Base-by-base conservation (phyloP, 2,329 filamentous ascomycete species). In the Magnaporthiopsis incrustans region DNA sequence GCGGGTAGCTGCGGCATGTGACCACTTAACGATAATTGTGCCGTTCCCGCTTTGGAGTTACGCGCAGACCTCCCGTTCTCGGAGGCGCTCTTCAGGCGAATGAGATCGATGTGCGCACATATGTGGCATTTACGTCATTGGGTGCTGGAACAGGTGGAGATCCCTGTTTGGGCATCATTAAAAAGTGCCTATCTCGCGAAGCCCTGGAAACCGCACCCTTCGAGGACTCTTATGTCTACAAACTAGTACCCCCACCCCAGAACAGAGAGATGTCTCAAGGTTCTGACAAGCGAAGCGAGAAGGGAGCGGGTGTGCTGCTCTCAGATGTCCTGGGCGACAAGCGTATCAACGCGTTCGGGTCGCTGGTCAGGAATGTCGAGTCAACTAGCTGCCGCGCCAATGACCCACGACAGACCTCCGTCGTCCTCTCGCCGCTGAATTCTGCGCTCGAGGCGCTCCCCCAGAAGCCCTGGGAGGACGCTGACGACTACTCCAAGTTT, bases 371-470 rank as follows among this genome's bases (percentile, higher is more conserved):
- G 65, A 89, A 94, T 72, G 86, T 93, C 70, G 83, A 87, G 60
- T 77, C 82, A n/a, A 82, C 93, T 26, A 83, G 86, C 12, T 77
- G 79, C 27, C 89, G 90, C 0, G 84, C 98, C 18, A 84, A 89
- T 69, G 84, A 91, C 72, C 75, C 81, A 0, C 72, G 78, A 0
- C 76, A 82, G 65, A 93, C 94, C 73, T 90, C 90, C 22, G 97
- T 92, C 2, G 87, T 98, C 30, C 85, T 98, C 3, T 94, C 93
- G 6, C 95, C 95, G 0, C 79, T 90, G 63, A 98, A 99, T 79
- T 86, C 84, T 25, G 92, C 88, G 3, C 86, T 99, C 71, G 89
- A 90, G 68, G 79, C 77, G 0, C 79, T 98, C 30, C 90, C 92
- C 0, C 82, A 89, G 63, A 98, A 97, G 75, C 93, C 93, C 0